Evolutionary conservation across 1,139 yeast species (phyloP).

Genomic region (Zygotorulaspora mrakii): DNA sequence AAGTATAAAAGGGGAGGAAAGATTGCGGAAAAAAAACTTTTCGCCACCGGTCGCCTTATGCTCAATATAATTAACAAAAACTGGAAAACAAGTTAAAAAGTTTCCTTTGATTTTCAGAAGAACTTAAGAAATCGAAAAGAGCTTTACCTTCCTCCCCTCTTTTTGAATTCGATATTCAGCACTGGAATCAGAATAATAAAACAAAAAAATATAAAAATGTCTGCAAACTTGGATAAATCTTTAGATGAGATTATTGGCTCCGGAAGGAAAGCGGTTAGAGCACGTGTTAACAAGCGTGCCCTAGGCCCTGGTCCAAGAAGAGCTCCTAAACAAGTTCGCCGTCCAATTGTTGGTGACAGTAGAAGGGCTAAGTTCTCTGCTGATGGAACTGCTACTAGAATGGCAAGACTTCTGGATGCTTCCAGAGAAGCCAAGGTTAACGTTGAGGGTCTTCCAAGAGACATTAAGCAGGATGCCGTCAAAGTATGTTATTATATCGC

Average conservation of each 20-base stretch:
- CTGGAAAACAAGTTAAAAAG: too few species aligned
- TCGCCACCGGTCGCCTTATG: too few species aligned
- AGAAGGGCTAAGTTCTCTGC: constrained; percentile 32
- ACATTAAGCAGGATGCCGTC: constrained; percentile 70
- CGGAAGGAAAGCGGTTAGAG: constrained; percentile 43
- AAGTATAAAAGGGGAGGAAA: too few species aligned
- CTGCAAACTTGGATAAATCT: constrained; percentile 81
- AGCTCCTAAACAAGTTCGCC: constrained; percentile 33
- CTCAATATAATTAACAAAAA: too few species aligned
- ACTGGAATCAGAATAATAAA: neutral
- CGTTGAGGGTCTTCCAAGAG: constrained; percentile 75
- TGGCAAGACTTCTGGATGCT: constrained; percentile 46
- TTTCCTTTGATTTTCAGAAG: neutral
- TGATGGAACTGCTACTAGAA: constrained; percentile 42
- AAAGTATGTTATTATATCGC: constrained; percentile 59
- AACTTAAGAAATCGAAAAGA: neutral
- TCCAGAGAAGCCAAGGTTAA: constrained; percentile 68
- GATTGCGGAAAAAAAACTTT: too few species aligned
- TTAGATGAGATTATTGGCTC: constrained; percentile 91
- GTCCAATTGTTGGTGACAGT: constrained; percentile 21
- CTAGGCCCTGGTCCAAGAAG: constrained; percentile 31
- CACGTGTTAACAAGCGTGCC: constrained; percentile 38
- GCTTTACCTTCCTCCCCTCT: neutral
- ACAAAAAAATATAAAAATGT: constrained; percentile 39
- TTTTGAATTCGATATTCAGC: neutral